Evolutionary conservation across 1,284 basidiomycete genomes (phyloP).

Genomic region (Afroboletus lepidellus): DNA sequence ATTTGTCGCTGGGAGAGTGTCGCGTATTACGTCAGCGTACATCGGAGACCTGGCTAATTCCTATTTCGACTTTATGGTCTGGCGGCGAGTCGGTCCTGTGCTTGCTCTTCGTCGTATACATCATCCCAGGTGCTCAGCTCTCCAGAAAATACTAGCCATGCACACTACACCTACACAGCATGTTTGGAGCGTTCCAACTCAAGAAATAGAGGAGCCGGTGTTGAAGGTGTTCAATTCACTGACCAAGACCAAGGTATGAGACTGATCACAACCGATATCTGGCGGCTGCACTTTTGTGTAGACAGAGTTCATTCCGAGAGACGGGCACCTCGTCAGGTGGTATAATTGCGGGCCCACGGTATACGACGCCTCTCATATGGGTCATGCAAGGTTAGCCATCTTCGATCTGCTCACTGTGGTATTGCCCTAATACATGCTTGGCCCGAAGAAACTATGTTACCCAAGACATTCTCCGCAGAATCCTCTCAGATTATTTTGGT

Average conservation of each 20-base stretch:
- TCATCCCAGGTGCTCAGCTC: constrained; percentile 7
- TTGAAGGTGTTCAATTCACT: constrained; percentile 94
- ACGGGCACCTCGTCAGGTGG: constrained; percentile 93
- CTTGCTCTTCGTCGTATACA: constrained; percentile 10
- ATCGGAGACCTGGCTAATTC: constrained; percentile 2
- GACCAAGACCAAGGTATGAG: constrained; percentile 82
- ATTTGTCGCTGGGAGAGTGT: background rate
- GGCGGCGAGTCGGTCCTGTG: constrained; percentile 21
- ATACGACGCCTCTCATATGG: constrained; percentile 98
- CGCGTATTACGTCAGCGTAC: constrained; percentile 27
- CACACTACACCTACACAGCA: constrained; percentile 49
- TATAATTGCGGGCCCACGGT: constrained; percentile 99
- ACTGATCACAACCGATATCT: constrained; percentile 12
- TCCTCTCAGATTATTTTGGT: constrained; percentile 94
- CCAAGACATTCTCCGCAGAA: constrained; percentile 92
- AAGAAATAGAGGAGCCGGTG: constrained; percentile 53
- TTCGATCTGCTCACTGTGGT: constrained; percentile 10
- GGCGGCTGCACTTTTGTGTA: constrained; percentile 4
- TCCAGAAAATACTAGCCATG: constrained; percentile 29
- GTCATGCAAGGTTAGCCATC: constrained; percentile 83
- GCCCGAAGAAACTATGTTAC: constrained; percentile 90
- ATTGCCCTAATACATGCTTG: constrained; percentile 11
- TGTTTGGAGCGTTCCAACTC: constrained; percentile 53
- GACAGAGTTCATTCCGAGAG: constrained; percentile 79
- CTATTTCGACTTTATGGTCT: constrained; percentile 20